Base-by-base conservation (phyloP, 306 rosid genomes). In the Lathyrus aphaca region DNA sequence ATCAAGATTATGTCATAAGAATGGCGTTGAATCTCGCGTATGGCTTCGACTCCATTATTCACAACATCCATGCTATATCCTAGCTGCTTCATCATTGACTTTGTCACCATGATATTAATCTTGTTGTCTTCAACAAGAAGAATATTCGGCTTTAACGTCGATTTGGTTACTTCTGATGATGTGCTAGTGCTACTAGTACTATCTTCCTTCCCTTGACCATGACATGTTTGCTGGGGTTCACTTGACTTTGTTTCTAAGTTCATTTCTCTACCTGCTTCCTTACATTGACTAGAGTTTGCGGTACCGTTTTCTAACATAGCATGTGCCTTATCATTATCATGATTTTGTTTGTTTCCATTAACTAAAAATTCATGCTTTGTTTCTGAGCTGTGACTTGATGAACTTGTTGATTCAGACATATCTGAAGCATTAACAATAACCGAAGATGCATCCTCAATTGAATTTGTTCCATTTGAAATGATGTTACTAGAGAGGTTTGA, bases 41-140 rank as follows among this genome's bases (percentile, higher is more conserved):
- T 81, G 40, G 95, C 99, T 82, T 95, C 99, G 16, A 81, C 86
- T 66, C 99, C 99, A 35, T 91, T 87, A 53, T 86, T 82, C 74
- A 89, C 97, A 19, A 95, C 91, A 61, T 91, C 96, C 51, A 95
- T 82, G 74, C 75, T 69, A 71, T 91, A 92, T 19, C 99, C 99
- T 46, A 95, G 72, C 74, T 75, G 86, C 85, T 89, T 91, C 99
- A 95, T 88, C 96, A 95, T 91, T 35, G 95, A 89, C 68, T 79
- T 88, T 1, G 97, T 67, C 78, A 95, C 99, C 96, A 95, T 95
- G 35, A 95, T 77, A 38, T 91, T 95, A 63, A 91, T 89, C 84
- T 91, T 91, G 84, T 83, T 95, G 75, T 95, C 99, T 74, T 95
- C 97, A 55, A 89, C 99, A 13, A 95, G 92, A 72, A 95, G 99